Evolutionary conservation across 2,329 filamentous ascomycete species (phyloP), one percentile per base, ranked within the genome.

Genomic region (Penicillium sp.): DNA sequence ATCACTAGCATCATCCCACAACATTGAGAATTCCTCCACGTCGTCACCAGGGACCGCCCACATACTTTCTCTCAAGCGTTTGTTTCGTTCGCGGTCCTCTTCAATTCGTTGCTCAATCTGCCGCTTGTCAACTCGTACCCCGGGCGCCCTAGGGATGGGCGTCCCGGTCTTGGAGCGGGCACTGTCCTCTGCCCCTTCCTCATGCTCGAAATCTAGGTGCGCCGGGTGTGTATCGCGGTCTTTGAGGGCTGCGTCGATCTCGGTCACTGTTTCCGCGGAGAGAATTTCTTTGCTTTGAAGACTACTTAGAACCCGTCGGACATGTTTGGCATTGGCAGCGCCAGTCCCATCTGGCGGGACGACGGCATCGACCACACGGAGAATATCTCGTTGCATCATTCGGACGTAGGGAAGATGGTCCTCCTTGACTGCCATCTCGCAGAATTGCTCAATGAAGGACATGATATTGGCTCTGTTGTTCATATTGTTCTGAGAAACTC

Each of bases 391-490:
- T 65, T 95, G 85, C 68, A 98, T 85, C 87, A 96, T 95, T 35
- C 84, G 79, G 17, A 95, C 80, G 59, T 95, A 98, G 46, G 86
- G 82, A 36, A 76, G 68, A 52, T 92, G 81, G 47, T 80, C 77
- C 50, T 87, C 85, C 50, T 80, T 84, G 46, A 79, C 75, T 14
- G 87, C 85, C 67, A 87, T 75, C 60, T 96, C 90, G 60, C 93
- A 85, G 51, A 98, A 85, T 52, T 90, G 84, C 59, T 96, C 90
- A 58, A 98, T 84, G 66, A 98, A 98, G 67, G 94, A 98, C 84
- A 98, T 94, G 63, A 98, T 96, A 62, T 98, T 98, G 42, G 92
- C 93, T 44, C 90, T 77, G 35, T 83, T 94, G 66, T 98, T 98
- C 84, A 98, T 94, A 51, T 85, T 90, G 51, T 86, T 94, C 77